Evolutionary conservation across 768 basidiomycete species (phyloP).

Genomic region (Mycena rosella): DNA sequence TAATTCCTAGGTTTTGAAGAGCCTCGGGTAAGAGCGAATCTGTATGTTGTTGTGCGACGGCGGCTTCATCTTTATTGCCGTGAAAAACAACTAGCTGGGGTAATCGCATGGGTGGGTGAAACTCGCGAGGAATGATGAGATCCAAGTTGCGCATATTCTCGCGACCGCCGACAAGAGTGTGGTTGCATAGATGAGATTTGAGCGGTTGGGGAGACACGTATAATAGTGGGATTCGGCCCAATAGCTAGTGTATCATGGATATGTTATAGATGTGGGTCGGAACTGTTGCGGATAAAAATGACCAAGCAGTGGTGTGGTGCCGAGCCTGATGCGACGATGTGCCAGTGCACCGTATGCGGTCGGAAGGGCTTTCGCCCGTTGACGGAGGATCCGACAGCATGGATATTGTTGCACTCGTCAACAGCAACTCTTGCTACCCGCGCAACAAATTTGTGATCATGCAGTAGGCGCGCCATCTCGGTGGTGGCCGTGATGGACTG

Average conservation of each 20-base stretch:
- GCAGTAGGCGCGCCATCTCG: slow-evolving; percentile 30
- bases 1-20: slow-evolving; percentile 29
- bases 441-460: slow-evolving; percentile 15
- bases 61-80: slow-evolving; percentile 28
- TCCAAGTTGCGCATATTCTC: slow-evolving; percentile 41
- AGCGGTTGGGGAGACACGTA: slow-evolving; percentile 40
- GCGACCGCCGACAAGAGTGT: slow-evolving; percentile 37
- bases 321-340: slow-evolving; percentile 32
- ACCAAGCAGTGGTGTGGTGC: slow-evolving; percentile 21
- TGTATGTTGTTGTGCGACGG: slow-evolving; percentile 17
- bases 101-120: slow-evolving; percentile 16
- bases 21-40: slow-evolving; percentile 25
- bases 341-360: slow-evolving; percentile 40
- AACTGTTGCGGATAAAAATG: slow-evolving; percentile 41
- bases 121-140: slow-evolving; percentile 34
- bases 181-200: slow-evolving; percentile 43
- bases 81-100: slow-evolving; percentile 38
- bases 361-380: slow-evolving; percentile 40
- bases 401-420: slow-evolving; percentile 44
- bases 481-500: slow-evolving; percentile 27
- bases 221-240: slow-evolving; percentile 11
- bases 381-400: slow-evolving; percentile 36
- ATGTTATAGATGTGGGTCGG: slow-evolving; percentile 37
- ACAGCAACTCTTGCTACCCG: slow-evolving; percentile 30
- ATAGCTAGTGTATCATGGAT: slow-evolving; percentile 28